Evolutionary conservation across 345 rosid species (phyloP), one percentile per base, ranked within the genome.

Genomic region (Salix suchowensis): DNA sequence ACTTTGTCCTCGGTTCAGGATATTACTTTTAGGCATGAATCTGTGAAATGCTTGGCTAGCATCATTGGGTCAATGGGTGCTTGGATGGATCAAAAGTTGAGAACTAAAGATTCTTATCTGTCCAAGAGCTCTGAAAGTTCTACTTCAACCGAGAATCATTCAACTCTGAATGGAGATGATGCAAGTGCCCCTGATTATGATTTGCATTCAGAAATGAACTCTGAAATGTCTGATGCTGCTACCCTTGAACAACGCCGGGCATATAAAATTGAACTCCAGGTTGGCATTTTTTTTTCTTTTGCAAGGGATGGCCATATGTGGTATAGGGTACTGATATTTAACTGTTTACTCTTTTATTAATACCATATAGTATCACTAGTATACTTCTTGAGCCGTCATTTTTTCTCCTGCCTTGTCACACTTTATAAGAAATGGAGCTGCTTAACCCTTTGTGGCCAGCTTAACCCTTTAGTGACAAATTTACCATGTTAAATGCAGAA

Each of bases 211-310:
- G 93, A 93, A 76, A 83, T 79, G 66, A 88, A 77, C 85, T 74
- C 88, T 55, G 97, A 95, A 83, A 85, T 86, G 82, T 88, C 97
- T 70, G 91, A 90, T 76, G 89, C 98, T 74, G 90, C 91, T 74
- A 90, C 92, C 11, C 88, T 95, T 64, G 98, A 95, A 86, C 97
- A 93, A 69, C 91, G 97, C 28, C 89, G 97, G 70, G 89, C 96
- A 75, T 93, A 90, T 81, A 93, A 93, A 87, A 93, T 93, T 80
- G 97, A 95, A 84, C 90, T 93, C 73, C 98, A 91, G 97, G 98
- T 94, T 76, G 71, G 68, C 65, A 68, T 70, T 71, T 85, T 65
- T 24, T 75, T 76, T 55, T 0, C 73, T 39, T 42, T 67, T 81
- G 14, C 15, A 68, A 23, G 5, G 14, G 62, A 28, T 48, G 34